These are phyloP conservation scores for Pugionium cornutum DNA, from an alignment of 345 rosid species.

Conservation along the genomic window DNA sequence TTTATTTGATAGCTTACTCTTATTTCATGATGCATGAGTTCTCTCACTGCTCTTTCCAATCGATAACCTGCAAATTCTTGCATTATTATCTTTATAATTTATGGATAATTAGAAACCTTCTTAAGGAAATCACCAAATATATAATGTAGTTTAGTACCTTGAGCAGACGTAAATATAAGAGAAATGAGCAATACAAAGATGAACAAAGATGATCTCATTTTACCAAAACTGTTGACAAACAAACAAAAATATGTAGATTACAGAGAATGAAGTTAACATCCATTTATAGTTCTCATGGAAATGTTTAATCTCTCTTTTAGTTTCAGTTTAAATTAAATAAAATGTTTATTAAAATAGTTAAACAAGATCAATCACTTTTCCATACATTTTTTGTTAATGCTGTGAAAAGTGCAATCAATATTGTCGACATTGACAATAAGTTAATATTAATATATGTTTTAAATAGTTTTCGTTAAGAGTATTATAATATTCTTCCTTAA, in stretches of 20 bases:
- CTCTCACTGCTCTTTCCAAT: background rate
- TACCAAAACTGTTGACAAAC: too few relatives aligned
- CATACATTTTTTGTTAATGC: slow-evolving; percentile 13
- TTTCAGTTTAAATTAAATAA: background rate
- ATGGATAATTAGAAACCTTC: too few relatives aligned
- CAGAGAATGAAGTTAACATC: background rate
- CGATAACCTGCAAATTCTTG: slow-evolving; percentile 12
- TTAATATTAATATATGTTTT: background rate
- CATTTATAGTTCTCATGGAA: slow-evolving; percentile 13
- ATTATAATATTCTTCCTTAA: background rate
- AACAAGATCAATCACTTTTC: slow-evolving; percentile 6
- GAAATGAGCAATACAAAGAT: slow-evolving; percentile 1
- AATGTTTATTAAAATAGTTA: background rate
- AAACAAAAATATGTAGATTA: too few relatives aligned
- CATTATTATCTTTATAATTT: too few relatives aligned
- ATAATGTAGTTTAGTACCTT: slow-evolving; percentile 1
- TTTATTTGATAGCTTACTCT: slow-evolving; percentile 8
- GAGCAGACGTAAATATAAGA: slow-evolving; percentile 5
- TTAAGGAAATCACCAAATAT: background rate
- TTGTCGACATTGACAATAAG: slow-evolving; percentile 6
- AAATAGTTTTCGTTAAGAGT: background rate
- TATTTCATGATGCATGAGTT: slow-evolving; percentile 13
- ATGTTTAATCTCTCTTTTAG: background rate
- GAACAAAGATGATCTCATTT: slow-evolving; percentile 18
- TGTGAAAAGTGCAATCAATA: slow-evolving; percentile 3